Evolutionary conservation across 2,329 filamentous ascomycete genomes (phyloP), one percentile per base, ranked within the genome.

Genomic region (Botrytis byssoidea): DNA sequence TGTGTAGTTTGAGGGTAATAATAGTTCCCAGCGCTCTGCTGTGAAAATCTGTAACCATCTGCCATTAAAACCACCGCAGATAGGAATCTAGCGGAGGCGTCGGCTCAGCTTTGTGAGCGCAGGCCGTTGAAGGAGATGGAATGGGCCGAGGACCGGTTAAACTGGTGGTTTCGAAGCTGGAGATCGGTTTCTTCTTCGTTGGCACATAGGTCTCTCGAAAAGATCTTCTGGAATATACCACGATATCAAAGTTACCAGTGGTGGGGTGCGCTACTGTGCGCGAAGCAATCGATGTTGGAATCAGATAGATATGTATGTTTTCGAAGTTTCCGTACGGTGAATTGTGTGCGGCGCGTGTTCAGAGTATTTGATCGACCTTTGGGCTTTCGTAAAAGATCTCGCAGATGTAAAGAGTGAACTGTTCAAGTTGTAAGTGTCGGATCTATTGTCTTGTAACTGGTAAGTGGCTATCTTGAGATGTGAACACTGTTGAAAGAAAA

Each of bases 11-110:
- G 86, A 78, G 85, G 83, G 83, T 88, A 87, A 83, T 88, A 88
- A 82, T 87, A 86, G 81, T 87, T 88, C 83, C 86, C 85, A 83
- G 86, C 85, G 79, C 82, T 81, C 85, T 88, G 87, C 85, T 88
- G 86, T 83, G 85, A 83, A 85, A 89, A 90, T 83, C 86, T 86
- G 84, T 88, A 88, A 88, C 87, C 88, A 89, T 92, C 88, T 85
- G 90, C 89, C 89, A 91, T 90, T 88, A 90, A 87, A 79, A 82
- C 75, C 77, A 74, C 79, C 77, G 76, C 76, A 68, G 74, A 75
- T 55, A 44, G 55, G 74, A 46, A 74, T 78, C 71, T 66, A 75
- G 72, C 42, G 76, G 74, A 70, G 76, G 77, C 74, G 76, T 75
- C 74, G 71, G 75, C 78, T 78, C 79, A 63, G 65, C 65, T 69